These are phyloP conservation scores for Xylaria sp. DNA, from an alignment of 2,329 filamentous ascomycete species.

Conservation along the genomic window DNA sequence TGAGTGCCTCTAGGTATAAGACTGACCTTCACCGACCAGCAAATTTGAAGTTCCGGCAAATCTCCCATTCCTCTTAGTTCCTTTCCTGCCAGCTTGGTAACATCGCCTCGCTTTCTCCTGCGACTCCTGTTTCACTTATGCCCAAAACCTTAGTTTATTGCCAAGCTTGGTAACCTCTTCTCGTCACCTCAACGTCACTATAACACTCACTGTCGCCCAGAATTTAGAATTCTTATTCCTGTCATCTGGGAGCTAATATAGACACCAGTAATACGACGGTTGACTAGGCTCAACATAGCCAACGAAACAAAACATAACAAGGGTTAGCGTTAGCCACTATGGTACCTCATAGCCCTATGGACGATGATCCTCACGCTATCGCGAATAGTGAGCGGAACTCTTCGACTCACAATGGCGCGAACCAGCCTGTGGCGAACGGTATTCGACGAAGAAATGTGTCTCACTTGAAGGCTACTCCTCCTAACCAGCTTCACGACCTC, in stretches of 20 bases:
- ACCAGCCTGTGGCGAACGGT: conserved; percentile 10
- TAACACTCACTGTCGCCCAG: neutral
- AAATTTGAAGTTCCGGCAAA: conserved; percentile 19
- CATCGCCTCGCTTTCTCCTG: conserved; percentile 11
- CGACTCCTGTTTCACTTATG: conserved; percentile 8
- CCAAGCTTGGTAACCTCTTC: conserved; percentile 1
- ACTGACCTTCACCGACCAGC: conserved; percentile 31
- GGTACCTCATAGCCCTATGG: conserved; percentile 47
- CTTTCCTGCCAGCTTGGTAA: conserved; percentile 8
- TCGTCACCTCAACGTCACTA: conserved; percentile 10
- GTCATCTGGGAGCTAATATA: neutral
- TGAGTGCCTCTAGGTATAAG: conserved; percentile 24
- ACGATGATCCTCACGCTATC: conserved; percentile 42
- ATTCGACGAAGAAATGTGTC: conserved; percentile 47
- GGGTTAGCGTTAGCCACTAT: conserved; percentile 34
- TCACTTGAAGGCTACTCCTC: conserved; percentile 61
- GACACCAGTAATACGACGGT: neutral
- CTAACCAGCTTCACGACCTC: conserved; percentile 79
- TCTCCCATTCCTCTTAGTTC: conserved; percentile 25
- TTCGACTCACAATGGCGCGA: neutral
- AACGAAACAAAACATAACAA: conserved; percentile 9
- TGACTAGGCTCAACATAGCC: neutral
- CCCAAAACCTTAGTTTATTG: conserved; percentile 4
- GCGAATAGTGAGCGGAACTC: neutral
- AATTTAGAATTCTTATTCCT: neutral